phyloP scores from a whole-genome alignment of 164 flowering plant genomes.

The Sedum album region DNA sequence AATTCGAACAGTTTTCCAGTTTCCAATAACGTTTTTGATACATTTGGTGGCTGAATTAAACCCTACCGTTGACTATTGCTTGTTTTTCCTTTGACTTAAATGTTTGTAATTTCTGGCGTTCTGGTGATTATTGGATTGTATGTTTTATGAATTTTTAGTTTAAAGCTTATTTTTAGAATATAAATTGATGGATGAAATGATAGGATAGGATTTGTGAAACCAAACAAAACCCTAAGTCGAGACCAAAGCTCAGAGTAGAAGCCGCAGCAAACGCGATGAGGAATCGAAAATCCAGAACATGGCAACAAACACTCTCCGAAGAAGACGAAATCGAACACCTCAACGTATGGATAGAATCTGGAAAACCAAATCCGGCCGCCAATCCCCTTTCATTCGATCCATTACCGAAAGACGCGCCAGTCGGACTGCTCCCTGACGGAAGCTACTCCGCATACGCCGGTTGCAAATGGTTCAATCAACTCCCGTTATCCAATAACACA shows the following conservation, averaged over 20 bases:
- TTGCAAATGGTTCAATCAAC: slow-evolving; percentile 41
- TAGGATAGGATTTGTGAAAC: background rate
- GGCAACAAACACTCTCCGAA: slow-evolving; percentile 36
- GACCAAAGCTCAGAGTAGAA: background rate
- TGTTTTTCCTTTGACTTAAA: too few species aligned
- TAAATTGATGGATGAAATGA: too few species aligned
- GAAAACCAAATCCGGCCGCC: slow-evolving; percentile 67
- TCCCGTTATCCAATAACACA: slow-evolving; percentile 69
- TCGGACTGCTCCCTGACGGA: slow-evolving; percentile 34
- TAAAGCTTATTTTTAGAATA: too few species aligned
- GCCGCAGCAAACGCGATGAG: slow-evolving; percentile 20
- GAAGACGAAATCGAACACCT: slow-evolving; percentile 53
- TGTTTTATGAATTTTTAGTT: too few species aligned
- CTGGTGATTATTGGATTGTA: too few species aligned
- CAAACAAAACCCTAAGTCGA: background rate
- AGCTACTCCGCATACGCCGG: slow-evolving; percentile 60
- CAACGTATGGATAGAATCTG: slow-evolving; percentile 59
- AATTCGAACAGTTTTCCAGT: too few species aligned
- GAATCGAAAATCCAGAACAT: slow-evolving; percentile 22
- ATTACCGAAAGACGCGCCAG: slow-evolving; percentile 26
- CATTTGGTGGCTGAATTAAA: too few species aligned
- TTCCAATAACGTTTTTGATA: too few species aligned
- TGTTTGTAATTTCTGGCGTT: too few species aligned
- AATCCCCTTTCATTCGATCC: slow-evolving; percentile 68
- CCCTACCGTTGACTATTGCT: too few species aligned